phyloP scores from a whole-genome alignment of 257 asterid species.

The Penstemon eatonii region DNA sequence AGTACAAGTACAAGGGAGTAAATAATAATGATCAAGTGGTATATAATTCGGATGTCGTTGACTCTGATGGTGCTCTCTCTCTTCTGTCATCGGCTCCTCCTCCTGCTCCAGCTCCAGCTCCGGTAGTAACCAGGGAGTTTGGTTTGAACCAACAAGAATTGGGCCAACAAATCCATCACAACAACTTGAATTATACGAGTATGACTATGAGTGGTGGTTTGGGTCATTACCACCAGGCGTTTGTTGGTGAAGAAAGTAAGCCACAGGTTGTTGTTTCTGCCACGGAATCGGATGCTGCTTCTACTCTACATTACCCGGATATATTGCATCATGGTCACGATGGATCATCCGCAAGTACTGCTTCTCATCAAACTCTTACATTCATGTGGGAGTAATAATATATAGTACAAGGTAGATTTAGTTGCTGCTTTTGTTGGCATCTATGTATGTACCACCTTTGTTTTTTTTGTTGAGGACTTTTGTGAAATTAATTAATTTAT shows the following conservation, averaged over 20 bases:
- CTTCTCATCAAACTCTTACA: conserved; percentile 72
- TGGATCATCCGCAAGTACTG: conserved; percentile 52
- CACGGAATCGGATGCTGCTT: conserved; percentile 33
- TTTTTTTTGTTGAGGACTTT: too few relatives aligned
- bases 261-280: conserved; percentile 33
- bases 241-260: conserved; percentile 40
- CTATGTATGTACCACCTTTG: too few relatives aligned
- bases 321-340: conserved; percentile 50
- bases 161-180: conserved; percentile 18
- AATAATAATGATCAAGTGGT: conserved; percentile 16
- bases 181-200: conserved; percentile 35
- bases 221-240: conserved; percentile 30
- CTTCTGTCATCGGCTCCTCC: conserved; percentile 82
- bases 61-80: conserved; percentile 92
- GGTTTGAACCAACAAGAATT: conserved; percentile 35
- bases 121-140: conserved; percentile 53
- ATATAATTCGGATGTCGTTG: conserved; percentile 34
- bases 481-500: too few relatives aligned
- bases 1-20: conserved; percentile 38
- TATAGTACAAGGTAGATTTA: too few relatives aligned
- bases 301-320: conserved; percentile 52
- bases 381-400: conserved; percentile 72
- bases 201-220: conserved; percentile 19
- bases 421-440: too few relatives aligned
- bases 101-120: not conserved